Percentiles rank a stretch among this genome's conserved stretches.
These are phyloP conservation scores for Hyaloscypha variabilis DNA, from an alignment of 495 filamentous ascomycete species.

Conservation along the genomic window DNA sequence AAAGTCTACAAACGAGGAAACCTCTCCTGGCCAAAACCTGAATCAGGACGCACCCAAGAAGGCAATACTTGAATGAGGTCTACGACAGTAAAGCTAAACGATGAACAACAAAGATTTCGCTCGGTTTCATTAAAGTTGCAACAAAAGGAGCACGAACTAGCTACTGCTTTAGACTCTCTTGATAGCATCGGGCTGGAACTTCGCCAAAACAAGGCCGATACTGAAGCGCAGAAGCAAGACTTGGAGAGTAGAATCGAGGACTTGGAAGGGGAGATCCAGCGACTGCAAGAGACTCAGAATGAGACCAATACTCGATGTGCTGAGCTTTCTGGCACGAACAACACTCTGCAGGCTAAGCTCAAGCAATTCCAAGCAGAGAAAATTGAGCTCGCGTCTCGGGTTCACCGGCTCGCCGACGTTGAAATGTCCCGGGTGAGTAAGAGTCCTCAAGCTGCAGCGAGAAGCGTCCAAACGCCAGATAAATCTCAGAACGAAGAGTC, in stretches of 20 bases:
- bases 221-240: background rate
- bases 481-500: background rate
- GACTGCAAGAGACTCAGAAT: background rate
- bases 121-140: background rate
- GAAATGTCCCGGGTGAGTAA: background rate
- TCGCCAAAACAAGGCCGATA: conserved; percentile 3
- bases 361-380: background rate
- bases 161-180: background rate
- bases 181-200: background rate
- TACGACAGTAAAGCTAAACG: background rate
- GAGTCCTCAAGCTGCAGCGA: background rate
- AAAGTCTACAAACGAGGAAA: background rate
- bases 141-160: background rate
- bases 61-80: background rate
- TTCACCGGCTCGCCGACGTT: background rate
- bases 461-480: background rate
- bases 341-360: background rate
- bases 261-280: conserved; percentile 1
- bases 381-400: background rate
- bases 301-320: background rate
- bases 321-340: background rate
- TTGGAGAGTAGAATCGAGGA: conserved; percentile 1
- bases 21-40: too few species aligned
- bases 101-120: background rate
- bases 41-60: background rate